phyloP scores from a whole-genome alignment of 2,329 filamentous ascomycete genomes.

The Nemania diffusa region DNA sequence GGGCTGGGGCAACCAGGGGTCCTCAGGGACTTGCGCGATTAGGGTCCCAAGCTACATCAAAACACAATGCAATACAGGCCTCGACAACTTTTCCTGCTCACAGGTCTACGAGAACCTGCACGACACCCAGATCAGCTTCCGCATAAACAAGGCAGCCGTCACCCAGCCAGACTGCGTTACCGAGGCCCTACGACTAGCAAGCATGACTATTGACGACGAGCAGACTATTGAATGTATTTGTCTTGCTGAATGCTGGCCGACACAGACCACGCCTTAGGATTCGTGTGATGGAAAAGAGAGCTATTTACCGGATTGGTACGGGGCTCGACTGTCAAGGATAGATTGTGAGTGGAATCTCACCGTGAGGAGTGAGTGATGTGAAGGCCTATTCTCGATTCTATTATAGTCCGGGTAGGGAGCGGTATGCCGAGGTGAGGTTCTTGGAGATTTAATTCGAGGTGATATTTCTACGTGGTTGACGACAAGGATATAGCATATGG shows the following conservation, averaged over 20 bases:
- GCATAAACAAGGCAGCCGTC: slow-evolving; percentile 19
- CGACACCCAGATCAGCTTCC: slow-evolving; percentile 31
- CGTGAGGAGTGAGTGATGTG: background rate
- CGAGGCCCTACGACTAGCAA: slow-evolving; percentile 24
- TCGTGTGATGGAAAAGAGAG: background rate
- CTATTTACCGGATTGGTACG: background rate
- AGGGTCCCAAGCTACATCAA: slow-evolving; percentile 12
- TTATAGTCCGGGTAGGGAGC: background rate
- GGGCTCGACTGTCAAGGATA: background rate
- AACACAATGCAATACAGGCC: slow-evolving; percentile 19
- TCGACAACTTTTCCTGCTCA: slow-evolving; percentile 22
- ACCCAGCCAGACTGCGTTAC: slow-evolving; percentile 34
- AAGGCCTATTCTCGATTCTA: background rate
- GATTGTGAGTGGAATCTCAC: background rate
- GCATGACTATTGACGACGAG: slow-evolving; percentile 3
- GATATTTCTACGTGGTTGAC: background rate
- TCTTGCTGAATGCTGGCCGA: slow-evolving; percentile 34
- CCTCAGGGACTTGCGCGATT: slow-evolving; percentile 8
- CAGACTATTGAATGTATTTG: slow-evolving; percentile 31
- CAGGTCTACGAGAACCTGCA: slow-evolving; percentile 24
- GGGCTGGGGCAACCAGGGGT: slow-evolving; percentile 33
- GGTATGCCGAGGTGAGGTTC: background rate
- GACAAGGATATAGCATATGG: background rate
- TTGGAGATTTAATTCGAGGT: background rate
- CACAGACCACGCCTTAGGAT: slow-evolving; percentile 5